phyloP scores from a whole-genome alignment of 495 filamentous ascomycete species.

The Penicillium flavigenum region DNA sequence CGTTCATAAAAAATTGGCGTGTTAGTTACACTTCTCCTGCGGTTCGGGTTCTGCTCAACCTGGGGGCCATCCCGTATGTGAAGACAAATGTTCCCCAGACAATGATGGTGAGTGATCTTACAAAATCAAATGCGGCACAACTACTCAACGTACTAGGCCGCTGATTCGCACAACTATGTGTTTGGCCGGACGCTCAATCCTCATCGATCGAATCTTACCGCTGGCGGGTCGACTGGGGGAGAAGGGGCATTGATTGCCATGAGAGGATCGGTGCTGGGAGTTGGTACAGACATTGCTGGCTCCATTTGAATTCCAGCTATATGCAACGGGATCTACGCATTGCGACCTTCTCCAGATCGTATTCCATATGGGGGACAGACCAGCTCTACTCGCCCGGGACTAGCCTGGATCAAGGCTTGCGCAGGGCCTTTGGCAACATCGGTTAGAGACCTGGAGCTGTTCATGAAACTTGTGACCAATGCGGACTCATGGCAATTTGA shows the following conservation, averaged over 20 bases:
- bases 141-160: conserved; percentile 34
- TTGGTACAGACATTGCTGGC: conserved; percentile 66
- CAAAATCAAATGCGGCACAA: not conserved
- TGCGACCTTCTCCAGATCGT: conserved; percentile 34
- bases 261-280: conserved; percentile 57
- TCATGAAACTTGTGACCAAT: conserved; percentile 26
- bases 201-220: conserved; percentile 1
- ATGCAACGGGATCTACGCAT: conserved; percentile 49
- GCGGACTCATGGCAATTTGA: conserved; percentile 12
- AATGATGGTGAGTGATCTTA: conserved; percentile 31
- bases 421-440: conserved; percentile 57
- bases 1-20: conserved; percentile 43
- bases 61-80: conserved; percentile 49
- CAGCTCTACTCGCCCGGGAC: conserved; percentile 27
- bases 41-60: conserved; percentile 20
- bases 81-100: conserved; percentile 58
- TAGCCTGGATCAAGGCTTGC: conserved; percentile 17
- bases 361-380: conserved; percentile 38
- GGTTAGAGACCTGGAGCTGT: conserved; percentile 55
- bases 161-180: conserved; percentile 35
- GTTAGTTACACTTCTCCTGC: conserved; percentile 38
- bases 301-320: conserved; percentile 62
- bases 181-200: conserved; percentile 52
- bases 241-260: conserved; percentile 61
- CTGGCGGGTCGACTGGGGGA: conserved; percentile 61